Evolutionary conservation across 805 yeast species (phyloP).

Genomic region (Kodamaea restingae): DNA sequence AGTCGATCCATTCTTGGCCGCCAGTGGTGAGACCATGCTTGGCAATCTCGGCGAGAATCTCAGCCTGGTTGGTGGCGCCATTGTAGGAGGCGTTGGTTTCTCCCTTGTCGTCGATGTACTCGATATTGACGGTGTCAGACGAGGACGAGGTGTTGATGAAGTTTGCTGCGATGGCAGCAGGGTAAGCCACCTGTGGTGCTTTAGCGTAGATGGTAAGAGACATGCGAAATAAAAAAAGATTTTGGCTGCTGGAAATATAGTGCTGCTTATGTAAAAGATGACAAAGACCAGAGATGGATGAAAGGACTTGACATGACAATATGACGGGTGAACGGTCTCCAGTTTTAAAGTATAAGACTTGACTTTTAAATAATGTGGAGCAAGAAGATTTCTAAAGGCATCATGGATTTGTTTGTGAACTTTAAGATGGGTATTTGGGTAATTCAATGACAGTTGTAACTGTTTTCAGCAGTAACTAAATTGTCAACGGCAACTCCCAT

Average conservation of each 20-base stretch:
- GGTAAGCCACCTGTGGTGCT: conserved; percentile 79
- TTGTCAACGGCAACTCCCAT: no score
- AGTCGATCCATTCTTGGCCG: conserved; percentile 52
- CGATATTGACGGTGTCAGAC: conserved; percentile 50
- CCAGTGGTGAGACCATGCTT: conserved; percentile 13
- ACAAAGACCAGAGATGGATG: no score
- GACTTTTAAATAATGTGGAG: no score
- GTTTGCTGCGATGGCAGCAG: conserved; percentile 73
- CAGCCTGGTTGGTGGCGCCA: conserved; percentile 38
- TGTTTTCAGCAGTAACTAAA: no score
- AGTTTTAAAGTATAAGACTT: no score
- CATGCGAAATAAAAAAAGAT: conserved; percentile 19
- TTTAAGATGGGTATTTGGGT: no score
- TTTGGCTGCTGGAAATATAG: neutral
- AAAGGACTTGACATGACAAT: no score
- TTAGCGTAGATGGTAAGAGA: conserved; percentile 75
- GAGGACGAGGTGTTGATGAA: conserved; percentile 51
- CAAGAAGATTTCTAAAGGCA: no score
- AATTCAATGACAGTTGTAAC: no score
- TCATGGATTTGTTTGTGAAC: no score
- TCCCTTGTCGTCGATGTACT: conserved; percentile 65
- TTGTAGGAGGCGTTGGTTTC: conserved; percentile 40
- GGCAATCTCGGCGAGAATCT: conserved; percentile 48
- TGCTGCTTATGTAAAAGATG: no score
- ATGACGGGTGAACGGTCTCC: no score